Conservation (phyloP, 202 grass and related monocot species). For the Brachypodium distachyon region DNA sequence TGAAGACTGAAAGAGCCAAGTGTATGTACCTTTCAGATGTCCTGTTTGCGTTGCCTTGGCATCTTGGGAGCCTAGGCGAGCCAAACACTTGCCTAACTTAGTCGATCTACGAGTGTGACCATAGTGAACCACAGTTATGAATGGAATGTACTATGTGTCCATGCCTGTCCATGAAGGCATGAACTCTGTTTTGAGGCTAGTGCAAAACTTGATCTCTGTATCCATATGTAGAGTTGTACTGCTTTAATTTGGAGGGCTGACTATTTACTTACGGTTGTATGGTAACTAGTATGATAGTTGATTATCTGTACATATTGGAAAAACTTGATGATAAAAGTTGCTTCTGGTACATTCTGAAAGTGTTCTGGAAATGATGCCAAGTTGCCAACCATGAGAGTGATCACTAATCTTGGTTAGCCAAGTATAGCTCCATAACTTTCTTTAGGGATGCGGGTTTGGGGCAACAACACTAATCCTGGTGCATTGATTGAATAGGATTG, state of each 20-base stretch:
- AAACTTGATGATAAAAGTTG: neutral
- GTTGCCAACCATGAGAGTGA: neutral
- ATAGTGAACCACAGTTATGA: too few relatives aligned
- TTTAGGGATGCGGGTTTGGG: neutral
- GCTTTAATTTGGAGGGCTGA: neutral
- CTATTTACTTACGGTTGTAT: neutral
- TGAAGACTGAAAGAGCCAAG: conserved; percentile 18
- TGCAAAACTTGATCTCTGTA: too few relatives aligned
- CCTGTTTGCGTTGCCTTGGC: too few relatives aligned
- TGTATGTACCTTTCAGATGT: conserved; percentile 10
- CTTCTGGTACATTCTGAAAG: neutral
- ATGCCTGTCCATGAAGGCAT: too few relatives aligned
- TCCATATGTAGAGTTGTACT: too few relatives aligned
- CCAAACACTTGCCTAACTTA: neutral
- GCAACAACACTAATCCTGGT: neutral
- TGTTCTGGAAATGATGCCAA: neutral
- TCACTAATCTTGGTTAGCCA: neutral
- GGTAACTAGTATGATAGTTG: neutral
- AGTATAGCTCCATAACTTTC: neutral
- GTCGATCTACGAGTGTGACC: too few relatives aligned
- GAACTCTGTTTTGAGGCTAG: too few relatives aligned
- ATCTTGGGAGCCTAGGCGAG: neutral
- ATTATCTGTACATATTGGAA: too few relatives aligned
- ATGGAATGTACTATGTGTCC: too few relatives aligned
- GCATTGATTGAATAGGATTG: neutral